Percentiles rank a stretch among this genome's conserved stretches.
phyloP scores from a whole-genome alignment of 2,329 filamentous ascomycete genomes.

The Aspergillus fumigatus region DNA sequence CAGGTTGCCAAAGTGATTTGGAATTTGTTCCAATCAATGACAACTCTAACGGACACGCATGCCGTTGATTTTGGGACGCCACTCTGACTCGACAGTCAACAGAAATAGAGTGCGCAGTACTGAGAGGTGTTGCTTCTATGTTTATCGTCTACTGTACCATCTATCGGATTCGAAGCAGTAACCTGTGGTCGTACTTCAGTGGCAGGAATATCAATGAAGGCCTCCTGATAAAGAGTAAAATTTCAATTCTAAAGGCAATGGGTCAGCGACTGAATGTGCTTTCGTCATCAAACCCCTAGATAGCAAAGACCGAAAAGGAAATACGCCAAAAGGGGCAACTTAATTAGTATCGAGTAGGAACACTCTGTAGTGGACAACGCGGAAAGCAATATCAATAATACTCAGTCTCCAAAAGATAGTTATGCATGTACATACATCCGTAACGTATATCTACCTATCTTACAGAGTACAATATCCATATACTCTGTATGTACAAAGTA shows the following conservation, averaged over 20 bases:
- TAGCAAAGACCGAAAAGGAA: not conserved
- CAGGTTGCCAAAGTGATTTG: slow-evolving; percentile 11
- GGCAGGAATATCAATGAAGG: not conserved
- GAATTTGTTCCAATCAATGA: slow-evolving; percentile 11
- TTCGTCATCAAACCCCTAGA: not conserved
- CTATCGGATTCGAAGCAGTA: not conserved
- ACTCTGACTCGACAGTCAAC: not conserved
- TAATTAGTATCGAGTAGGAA: not conserved
- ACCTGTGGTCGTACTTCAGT: not conserved
- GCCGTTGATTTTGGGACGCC: slow-evolving; percentile 6
- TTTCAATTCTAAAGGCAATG: not conserved
- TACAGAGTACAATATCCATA: not conserved
- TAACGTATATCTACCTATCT: not conserved
- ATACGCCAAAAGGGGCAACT: not conserved
- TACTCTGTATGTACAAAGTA: not conserved
- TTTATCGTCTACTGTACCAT: not conserved
- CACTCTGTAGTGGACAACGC: not conserved
- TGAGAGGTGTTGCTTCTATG: not conserved
- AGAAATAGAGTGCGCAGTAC: slow-evolving; percentile 5
- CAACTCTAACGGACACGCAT: slow-evolving; percentile 11
- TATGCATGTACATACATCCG: not conserved
- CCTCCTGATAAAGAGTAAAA: not conserved
- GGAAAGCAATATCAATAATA: not conserved
- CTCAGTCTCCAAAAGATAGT: not conserved
- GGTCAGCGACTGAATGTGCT: not conserved